Evolutionary conservation across 2,329 filamentous ascomycete genomes (phyloP).

Genomic region (Leptographium radiaticola): DNA sequence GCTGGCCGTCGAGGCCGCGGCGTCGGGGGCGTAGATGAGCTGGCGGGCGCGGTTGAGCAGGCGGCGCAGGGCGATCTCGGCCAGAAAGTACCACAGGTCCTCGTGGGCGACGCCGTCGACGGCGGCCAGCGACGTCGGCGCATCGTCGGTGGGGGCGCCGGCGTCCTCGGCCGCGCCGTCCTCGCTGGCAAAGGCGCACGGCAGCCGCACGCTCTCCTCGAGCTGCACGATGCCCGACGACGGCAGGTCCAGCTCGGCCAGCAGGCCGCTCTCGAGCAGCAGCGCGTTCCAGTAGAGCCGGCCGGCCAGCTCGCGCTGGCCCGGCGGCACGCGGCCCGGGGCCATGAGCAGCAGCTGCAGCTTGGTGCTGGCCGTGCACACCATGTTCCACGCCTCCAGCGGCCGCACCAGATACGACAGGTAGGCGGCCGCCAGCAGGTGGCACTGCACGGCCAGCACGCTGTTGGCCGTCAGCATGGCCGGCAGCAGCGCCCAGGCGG

Average conservation of each 20-base stretch:
- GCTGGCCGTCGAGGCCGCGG: slow-evolving; percentile 56
- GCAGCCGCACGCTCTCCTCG: slow-evolving; percentile 67
- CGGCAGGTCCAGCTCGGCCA: slow-evolving; percentile 68
- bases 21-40: slow-evolving; percentile 65
- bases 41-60: slow-evolving; percentile 69
- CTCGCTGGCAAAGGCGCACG: slow-evolving; percentile 52
- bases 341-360: slow-evolving; percentile 66
- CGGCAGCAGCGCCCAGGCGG: slow-evolving; percentile 66
- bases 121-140: slow-evolving; percentile 17
- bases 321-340: slow-evolving; percentile 54
- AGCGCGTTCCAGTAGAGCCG: slow-evolving; percentile 77
- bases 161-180: neutral
- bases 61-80: slow-evolving; percentile 66
- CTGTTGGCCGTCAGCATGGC: slow-evolving; percentile 70
- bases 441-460: slow-evolving; percentile 66
- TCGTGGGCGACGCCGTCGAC: slow-evolving; percentile 50
- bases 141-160: no score
- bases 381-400: slow-evolving; percentile 68
- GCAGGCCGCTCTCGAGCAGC: slow-evolving; percentile 66
- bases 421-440: slow-evolving; percentile 69
- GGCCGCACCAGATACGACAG: slow-evolving; percentile 72
- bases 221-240: slow-evolving; percentile 75
- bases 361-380: slow-evolving; percentile 71
- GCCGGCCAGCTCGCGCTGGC: slow-evolving; percentile 60
- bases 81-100: slow-evolving; percentile 76